Percentiles rank a stretch among this genome's conserved stretches.
Conservation (phyloP, 345 rosid species). For the Salix brachista region DNA sequence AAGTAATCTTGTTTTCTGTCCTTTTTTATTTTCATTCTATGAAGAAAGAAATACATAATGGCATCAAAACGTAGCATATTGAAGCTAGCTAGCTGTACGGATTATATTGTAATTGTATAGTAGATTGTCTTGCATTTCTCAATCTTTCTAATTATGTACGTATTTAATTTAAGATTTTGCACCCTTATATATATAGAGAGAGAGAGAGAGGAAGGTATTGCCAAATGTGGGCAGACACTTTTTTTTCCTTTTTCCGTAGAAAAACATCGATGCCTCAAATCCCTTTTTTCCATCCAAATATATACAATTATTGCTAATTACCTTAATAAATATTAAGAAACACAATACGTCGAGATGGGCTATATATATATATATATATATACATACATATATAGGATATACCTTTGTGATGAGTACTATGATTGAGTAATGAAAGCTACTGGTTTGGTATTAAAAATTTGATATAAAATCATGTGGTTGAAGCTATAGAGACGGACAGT, state of each 20-base stretch:
- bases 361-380: background rate
- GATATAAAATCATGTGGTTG: background rate
- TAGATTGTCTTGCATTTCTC: slow-evolving; percentile 12
- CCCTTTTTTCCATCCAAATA: too few species aligned
- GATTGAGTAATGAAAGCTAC: slow-evolving; percentile 1
- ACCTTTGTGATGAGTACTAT: background rate
- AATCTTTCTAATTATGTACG: background rate
- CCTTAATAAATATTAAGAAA: background rate
- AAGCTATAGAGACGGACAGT: background rate
- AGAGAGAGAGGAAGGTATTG: background rate
- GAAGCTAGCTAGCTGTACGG: slow-evolving; percentile 23
- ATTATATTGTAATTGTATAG: slow-evolving; percentile 43
- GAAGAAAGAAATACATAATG: slow-evolving; percentile 22
- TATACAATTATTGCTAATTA: too few species aligned
- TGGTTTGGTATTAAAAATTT: background rate
- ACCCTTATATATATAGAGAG: slow-evolving; percentile 1
- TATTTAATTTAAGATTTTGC: slow-evolving; percentile 24
- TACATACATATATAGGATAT: background rate
- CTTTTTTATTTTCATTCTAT: slow-evolving; percentile 10
- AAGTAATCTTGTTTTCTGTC: background rate
- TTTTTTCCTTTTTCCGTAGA: background rate
- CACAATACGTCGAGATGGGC: background rate
- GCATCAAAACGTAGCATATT: slow-evolving; percentile 21
- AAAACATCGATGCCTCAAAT: background rate
- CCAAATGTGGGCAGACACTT: background rate